phyloP scores from a whole-genome alignment of 148 eudicot genomes.

The Heliosperma pusillum region DNA sequence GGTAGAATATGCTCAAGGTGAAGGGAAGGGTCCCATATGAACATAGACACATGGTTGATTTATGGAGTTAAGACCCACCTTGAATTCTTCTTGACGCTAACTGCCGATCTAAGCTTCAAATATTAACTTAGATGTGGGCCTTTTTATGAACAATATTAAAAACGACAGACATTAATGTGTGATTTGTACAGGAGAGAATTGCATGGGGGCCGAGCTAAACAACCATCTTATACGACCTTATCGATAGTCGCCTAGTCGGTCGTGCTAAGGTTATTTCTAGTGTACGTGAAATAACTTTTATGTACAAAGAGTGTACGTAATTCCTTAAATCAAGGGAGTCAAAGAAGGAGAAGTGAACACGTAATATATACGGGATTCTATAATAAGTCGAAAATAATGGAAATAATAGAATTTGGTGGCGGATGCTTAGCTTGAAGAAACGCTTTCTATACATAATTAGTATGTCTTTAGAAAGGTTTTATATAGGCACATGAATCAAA shows the following conservation, averaged over 20 bases:
- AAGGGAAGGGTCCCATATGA: neutral
- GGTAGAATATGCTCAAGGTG: neutral
- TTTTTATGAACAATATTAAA: neutral
- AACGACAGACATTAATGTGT: neutral
- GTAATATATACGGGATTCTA: too few species aligned
- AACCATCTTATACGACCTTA: neutral
- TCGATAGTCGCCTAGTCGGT: neutral
- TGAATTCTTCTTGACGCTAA: neutral
- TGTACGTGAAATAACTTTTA: too few species aligned
- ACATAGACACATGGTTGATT: slow-evolving; percentile 5
- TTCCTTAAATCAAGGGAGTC: too few species aligned
- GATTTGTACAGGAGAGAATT: neutral
- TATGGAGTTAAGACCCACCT: neutral
- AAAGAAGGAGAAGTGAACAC: too few species aligned
- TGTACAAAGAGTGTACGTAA: too few species aligned
- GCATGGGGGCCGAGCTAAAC: neutral
- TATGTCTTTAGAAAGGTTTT: too few species aligned
- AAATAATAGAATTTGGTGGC: too few species aligned
- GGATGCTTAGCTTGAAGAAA: too few species aligned
- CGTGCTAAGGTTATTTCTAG: too few species aligned
- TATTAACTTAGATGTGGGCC: neutral
- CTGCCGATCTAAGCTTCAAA: slow-evolving; percentile 3
- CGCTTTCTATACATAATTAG: too few species aligned
- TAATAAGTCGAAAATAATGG: too few species aligned
- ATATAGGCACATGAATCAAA: too few species aligned